phyloP scores from a whole-genome alignment of 78 protist genomes.

The Polysphondylium violaceum region DNA sequence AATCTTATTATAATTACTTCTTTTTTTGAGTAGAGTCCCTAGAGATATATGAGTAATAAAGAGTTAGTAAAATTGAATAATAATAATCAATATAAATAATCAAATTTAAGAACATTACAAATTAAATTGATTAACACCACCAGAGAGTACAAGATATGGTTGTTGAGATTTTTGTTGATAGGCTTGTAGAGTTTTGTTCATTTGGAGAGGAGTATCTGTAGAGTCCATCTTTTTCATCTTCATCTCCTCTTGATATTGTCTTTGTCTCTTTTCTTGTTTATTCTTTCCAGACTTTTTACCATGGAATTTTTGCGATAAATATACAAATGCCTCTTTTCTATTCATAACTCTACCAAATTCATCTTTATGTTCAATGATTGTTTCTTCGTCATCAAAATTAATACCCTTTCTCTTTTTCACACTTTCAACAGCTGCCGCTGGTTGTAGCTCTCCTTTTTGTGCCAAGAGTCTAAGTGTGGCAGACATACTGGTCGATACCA shows the following conservation, averaged over 20 bases:
- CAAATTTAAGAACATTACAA: too few species aligned
- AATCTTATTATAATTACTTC: too few species aligned
- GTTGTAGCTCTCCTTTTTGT: conserved; percentile 62
- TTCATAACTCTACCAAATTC: conserved; percentile 57
- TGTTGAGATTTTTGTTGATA: conserved; percentile 33
- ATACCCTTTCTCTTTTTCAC: conserved; percentile 27
- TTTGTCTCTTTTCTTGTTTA: conserved; percentile 25
- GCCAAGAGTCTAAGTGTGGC: conserved; percentile 57
- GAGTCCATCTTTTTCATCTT: conserved; percentile 45
- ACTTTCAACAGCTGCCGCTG: not conserved
- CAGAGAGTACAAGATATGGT: conserved; percentile 39
- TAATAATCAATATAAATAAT: too few species aligned
- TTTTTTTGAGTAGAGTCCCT: too few species aligned
- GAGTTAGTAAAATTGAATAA: too few species aligned
- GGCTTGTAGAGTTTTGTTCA: conserved; percentile 34
- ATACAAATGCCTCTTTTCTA: conserved; percentile 31
- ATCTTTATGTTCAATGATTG: conserved; percentile 55
- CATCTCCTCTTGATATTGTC: conserved; percentile 40
- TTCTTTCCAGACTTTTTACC: conserved; percentile 67
- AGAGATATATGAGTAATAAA: too few species aligned
- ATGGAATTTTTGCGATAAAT: conserved; percentile 54
- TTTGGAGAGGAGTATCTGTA: conserved; percentile 34
- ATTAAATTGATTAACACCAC: too few species aligned
- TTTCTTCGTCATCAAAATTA: conserved; percentile 35
- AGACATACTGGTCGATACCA: conserved; percentile 53